Conservation (phyloP, 352 stramenopile species). For the Globisporangium echinulatum region DNA sequence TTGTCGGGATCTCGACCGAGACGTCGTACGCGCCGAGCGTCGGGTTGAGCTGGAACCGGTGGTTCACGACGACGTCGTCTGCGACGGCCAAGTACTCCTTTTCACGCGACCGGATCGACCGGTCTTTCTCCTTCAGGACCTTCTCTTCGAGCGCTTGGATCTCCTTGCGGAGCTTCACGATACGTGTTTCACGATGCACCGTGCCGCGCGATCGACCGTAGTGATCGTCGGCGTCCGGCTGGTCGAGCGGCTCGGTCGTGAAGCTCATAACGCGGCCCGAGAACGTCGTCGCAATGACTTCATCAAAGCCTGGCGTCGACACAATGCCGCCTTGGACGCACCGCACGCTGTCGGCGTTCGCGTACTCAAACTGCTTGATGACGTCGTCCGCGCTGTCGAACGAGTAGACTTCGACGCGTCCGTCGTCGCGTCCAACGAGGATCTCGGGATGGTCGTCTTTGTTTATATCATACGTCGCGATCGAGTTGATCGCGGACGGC, state of each 20-base stretch:
- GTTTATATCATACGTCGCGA: conserved; percentile 74
- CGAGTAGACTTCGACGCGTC: conserved; percentile 67
- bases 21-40: conserved; percentile 64
- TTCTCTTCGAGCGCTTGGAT: conserved; percentile 65
- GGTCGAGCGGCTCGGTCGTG: conserved; percentile 75
- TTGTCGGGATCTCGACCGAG: conserved; percentile 73
- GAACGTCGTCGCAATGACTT: conserved; percentile 75
- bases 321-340: conserved; percentile 68
- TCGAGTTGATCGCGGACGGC: conserved; percentile 62
- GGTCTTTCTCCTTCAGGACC: conserved; percentile 47
- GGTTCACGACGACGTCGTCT: conserved; percentile 74
- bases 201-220: conserved; percentile 71
- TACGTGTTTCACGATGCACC: conserved; percentile 69
- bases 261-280: conserved; percentile 76
- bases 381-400: conserved; percentile 48
- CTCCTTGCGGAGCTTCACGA: conserved; percentile 77
- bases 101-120: conserved; percentile 29
- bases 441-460: conserved; percentile 74
- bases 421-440: conserved; percentile 74
- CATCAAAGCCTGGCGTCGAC: conserved; percentile 62
- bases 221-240: conserved; percentile 63
- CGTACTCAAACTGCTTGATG: conserved; percentile 58
- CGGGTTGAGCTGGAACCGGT: conserved; percentile 74
- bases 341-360: conserved; percentile 68
- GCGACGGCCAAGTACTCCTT: conserved; percentile 64